These are phyloP conservation scores for Cudoniella acicularis DNA, from an alignment of 495 filamentous ascomycete genomes.

Conservation along the genomic window DNA sequence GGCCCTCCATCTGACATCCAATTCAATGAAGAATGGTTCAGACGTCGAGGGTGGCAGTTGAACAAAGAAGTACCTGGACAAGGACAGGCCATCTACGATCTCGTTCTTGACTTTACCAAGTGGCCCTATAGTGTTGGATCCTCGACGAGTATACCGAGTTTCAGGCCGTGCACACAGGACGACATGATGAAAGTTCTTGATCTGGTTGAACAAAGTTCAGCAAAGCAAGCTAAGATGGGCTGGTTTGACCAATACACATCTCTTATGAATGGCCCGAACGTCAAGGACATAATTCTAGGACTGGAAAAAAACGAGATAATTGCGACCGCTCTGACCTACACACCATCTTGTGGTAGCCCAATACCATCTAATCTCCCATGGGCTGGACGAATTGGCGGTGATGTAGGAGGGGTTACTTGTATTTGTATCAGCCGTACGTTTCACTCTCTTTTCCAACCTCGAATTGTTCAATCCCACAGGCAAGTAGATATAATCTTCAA, in stretches of 20 bases:
- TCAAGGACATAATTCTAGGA: slow-evolving; percentile 48
- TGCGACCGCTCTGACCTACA: slow-evolving; percentile 54
- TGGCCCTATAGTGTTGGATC: slow-evolving; percentile 37
- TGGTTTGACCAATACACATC: slow-evolving; percentile 55
- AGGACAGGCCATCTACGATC: slow-evolving; percentile 51
- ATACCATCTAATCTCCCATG: slow-evolving; percentile 56
- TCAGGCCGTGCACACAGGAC: slow-evolving; percentile 44
- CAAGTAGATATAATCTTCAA: too few relatives aligned
- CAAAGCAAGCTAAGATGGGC: slow-evolving; percentile 38
- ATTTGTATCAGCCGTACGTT: slow-evolving; percentile 52
- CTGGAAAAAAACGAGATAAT: slow-evolving; percentile 43
- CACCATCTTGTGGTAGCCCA: slow-evolving; percentile 45
- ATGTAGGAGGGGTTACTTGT: slow-evolving; percentile 58
- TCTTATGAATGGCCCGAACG: slow-evolving; percentile 39
- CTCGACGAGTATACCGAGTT: slow-evolving; percentile 27
- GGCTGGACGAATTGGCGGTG: slow-evolving; percentile 48
- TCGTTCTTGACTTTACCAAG: slow-evolving; percentile 50
- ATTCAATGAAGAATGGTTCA: slow-evolving; percentile 55
- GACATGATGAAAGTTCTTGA: slow-evolving; percentile 51
- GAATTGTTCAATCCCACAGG: neutral
- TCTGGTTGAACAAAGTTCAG: slow-evolving; percentile 44
- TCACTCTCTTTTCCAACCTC: neutral
- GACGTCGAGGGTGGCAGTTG: slow-evolving; percentile 52
- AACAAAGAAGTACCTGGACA: slow-evolving; percentile 38
- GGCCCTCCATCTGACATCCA: slow-evolving; percentile 43